Evolutionary conservation across 169 alveolate genomes (phyloP).

Genomic region (Toxoplasma gondii): DNA sequence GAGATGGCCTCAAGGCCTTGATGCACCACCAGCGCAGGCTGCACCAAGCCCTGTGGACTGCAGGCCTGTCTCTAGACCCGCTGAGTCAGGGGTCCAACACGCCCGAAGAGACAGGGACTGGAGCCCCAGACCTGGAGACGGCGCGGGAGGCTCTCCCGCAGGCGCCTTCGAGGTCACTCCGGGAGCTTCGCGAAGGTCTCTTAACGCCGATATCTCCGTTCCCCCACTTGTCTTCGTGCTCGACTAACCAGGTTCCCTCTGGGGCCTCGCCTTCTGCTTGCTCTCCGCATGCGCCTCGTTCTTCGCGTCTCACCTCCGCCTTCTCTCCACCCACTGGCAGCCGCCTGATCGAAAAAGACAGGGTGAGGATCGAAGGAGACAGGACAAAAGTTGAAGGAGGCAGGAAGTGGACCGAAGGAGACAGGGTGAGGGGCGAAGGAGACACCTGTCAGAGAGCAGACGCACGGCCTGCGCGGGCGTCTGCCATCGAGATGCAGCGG

Average conservation of each 20-base stretch:
- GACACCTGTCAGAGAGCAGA: not conserved
- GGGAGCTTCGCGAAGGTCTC: not conserved
- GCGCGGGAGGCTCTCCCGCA: not conserved
- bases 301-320: not conserved
- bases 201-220: not conserved
- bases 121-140: not conserved
- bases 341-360: no score
- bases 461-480: not conserved
- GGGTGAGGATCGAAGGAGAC: not conserved
- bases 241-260: not conserved
- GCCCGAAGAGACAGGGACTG: slow-evolving; percentile 6
- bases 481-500: not conserved
- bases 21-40: not conserved
- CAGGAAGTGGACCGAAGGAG: not conserved
- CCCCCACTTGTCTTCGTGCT: not conserved
- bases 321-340: no score
- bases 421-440: not conserved
- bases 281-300: not conserved
- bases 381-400: not conserved
- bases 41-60: not conserved
- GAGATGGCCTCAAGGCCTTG: not conserved
- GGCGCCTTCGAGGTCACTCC: not conserved
- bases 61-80: not conserved
- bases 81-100: not conserved
- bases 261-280: not conserved